These are phyloP conservation scores for Amanita rubescens DNA, from an alignment of 768 basidiomycete species.

Conservation along the genomic window DNA sequence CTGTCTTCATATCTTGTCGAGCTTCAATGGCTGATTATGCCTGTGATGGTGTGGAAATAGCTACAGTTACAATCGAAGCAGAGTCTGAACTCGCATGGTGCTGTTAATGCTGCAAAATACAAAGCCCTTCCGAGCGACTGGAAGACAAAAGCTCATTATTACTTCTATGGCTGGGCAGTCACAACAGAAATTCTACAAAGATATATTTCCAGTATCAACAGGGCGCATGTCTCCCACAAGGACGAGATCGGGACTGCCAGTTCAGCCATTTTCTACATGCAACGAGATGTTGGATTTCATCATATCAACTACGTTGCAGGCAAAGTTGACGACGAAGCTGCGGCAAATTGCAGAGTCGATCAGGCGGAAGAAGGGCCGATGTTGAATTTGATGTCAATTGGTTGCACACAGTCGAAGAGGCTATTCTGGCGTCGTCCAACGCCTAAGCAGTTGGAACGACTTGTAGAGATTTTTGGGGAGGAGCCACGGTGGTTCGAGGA, in stretches of 20 bases:
- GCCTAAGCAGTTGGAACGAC: not conserved
- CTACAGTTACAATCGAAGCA: no score
- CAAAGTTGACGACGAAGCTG: constrained; percentile 4
- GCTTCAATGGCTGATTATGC: no score
- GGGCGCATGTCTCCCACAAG: not conserved
- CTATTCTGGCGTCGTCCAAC: constrained; percentile 3
- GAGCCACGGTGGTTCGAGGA: constrained; percentile 9
- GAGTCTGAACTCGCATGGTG: no score
- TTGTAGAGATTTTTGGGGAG: constrained; percentile 9
- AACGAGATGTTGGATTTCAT: not conserved
- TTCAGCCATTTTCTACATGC: not conserved
- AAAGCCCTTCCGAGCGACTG: constrained; percentile 1
- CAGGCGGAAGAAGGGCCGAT: constrained; percentile 3
- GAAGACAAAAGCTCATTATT: constrained; percentile 5
- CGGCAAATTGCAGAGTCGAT: not conserved
- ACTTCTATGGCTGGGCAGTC: constrained; percentile 9
- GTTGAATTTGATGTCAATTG: constrained; percentile 3
- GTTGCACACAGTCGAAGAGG: not conserved
- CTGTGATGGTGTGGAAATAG: no score
- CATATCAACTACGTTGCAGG: constrained; percentile 3
- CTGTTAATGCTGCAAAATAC: not conserved
- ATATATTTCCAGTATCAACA: constrained; percentile 1
- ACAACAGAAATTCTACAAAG: not conserved
- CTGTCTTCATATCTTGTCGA: no score
- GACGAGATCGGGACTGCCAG: not conserved